Evolutionary conservation across 169 alveolate genomes (phyloP).

Genomic region (Cryptosporidium tyzzeri): DNA sequence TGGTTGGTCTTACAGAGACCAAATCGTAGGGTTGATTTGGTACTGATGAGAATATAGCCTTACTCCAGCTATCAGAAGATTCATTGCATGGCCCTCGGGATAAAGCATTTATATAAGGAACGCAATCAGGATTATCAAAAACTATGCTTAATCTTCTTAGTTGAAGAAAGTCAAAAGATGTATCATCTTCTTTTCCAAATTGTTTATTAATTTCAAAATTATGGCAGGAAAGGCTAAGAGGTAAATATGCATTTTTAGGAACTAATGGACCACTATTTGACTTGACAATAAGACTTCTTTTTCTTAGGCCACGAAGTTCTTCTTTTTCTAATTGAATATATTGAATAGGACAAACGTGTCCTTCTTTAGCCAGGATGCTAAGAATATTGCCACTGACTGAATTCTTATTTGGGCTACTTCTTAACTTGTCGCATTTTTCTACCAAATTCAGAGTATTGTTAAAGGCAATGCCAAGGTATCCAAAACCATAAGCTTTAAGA

Average conservation of each 20-base stretch:
- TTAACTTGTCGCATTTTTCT: conserved; percentile 39
- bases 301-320: conserved; percentile 8
- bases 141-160: conserved; percentile 53
- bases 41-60: conserved; percentile 47
- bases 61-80: conserved; percentile 74
- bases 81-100: conserved; percentile 65
- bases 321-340: conserved; percentile 21
- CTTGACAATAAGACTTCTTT: background rate
- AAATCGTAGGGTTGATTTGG: conserved; percentile 49
- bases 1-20: conserved; percentile 67
- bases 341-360: conserved; percentile 58
- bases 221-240: conserved; percentile 67
- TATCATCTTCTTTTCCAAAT: conserved; percentile 39
- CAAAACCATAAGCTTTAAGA: conserved; percentile 40
- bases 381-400: conserved; percentile 12
- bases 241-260: conserved; percentile 51
- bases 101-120: conserved; percentile 63
- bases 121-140: conserved; percentile 47
- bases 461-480: conserved; percentile 66
- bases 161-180: conserved; percentile 57
- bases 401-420: conserved; percentile 1
- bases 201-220: conserved; percentile 11
- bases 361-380: conserved; percentile 47
- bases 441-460: conserved; percentile 30
- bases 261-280: conserved; percentile 38